Conservation (phyloP, 192 early-diverging fungal species). For the Backusella mclennaniae region DNA sequence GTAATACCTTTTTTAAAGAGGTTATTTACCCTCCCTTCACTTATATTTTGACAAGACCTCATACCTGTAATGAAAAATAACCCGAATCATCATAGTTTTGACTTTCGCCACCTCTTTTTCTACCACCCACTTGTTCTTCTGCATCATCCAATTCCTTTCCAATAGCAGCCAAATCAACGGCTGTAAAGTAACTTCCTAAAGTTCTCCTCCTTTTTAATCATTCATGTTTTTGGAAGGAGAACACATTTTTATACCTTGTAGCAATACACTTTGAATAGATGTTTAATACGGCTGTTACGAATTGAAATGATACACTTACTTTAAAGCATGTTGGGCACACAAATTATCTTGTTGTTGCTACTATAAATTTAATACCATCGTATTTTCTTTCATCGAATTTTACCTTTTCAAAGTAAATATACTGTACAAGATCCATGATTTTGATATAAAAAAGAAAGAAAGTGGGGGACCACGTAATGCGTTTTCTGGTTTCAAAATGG, state of each 20-base stretch:
- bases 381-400: too few species aligned
- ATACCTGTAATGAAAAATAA: slow-evolving; percentile 71
- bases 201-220: neutral
- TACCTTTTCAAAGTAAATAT: slow-evolving; percentile 38
- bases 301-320: slow-evolving; percentile 28
- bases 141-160: slow-evolving; percentile 63
- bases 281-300: too few species aligned
- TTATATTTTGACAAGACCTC: neutral
- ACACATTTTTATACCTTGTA: slow-evolving; percentile 5
- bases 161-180: slow-evolving; percentile 71
- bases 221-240: neutral
- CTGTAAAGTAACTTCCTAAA: slow-evolving; percentile 66
- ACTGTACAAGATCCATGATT: slow-evolving; percentile 26
- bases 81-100: slow-evolving; percentile 63
- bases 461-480: neutral
- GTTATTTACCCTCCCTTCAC: neutral
- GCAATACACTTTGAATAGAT: neutral
- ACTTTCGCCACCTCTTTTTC: slow-evolving; percentile 24
- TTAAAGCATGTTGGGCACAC: slow-evolving; percentile 81
- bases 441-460: neutral
- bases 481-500: neutral
- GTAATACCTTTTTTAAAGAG: slow-evolving; percentile 42
- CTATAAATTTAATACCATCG: too few species aligned
- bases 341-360: slow-evolving; percentile 76
- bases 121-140: slow-evolving; percentile 49